These are phyloP conservation scores for Gamsiella multidivaricata DNA, from an alignment of 192 early-diverging fungal species.

Conservation along the genomic window DNA sequence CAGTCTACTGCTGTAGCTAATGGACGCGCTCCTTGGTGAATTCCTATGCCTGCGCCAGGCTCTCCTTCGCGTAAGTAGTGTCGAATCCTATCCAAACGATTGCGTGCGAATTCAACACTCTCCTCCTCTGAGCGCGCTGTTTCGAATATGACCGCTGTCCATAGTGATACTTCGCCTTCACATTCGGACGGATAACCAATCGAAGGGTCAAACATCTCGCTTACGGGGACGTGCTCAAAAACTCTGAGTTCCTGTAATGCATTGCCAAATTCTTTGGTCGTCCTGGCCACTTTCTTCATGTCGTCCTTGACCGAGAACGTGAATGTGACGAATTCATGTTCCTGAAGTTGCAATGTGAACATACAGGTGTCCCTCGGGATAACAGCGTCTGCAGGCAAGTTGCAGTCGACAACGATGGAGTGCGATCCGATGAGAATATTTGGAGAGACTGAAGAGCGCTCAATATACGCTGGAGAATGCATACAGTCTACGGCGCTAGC, in stretches of 20 bases:
- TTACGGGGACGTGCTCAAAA: constrained; percentile 17
- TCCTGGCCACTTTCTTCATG: constrained; percentile 24
- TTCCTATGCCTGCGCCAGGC: too few relatives aligned
- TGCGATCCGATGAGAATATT: background rate
- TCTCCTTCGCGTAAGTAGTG: too few relatives aligned
- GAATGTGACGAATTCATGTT: constrained; percentile 54
- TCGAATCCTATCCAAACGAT: constrained; percentile 28
- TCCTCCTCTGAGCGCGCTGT: constrained; percentile 15
- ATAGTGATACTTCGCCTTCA: constrained; percentile 17
- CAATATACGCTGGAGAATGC: constrained; percentile 9
- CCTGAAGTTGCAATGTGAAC: constrained; percentile 36
- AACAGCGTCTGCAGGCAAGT: background rate
- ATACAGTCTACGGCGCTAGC: background rate
- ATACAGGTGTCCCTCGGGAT: constrained; percentile 47
- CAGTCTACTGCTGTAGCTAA: too few relatives aligned
- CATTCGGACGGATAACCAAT: background rate
- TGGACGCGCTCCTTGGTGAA: too few relatives aligned
- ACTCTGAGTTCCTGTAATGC: constrained; percentile 8
- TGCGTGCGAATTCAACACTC: constrained; percentile 18
- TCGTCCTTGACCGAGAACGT: constrained; percentile 53
- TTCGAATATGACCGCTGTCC: constrained; percentile 35
- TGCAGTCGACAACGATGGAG: constrained; percentile 32
- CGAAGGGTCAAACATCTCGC: background rate
- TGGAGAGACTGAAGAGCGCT: constrained; percentile 5
- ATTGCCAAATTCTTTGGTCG: too few relatives aligned